Conservation (phyloP, 148 eudicot species). For the Rhododendron kiyosumense region DNA sequence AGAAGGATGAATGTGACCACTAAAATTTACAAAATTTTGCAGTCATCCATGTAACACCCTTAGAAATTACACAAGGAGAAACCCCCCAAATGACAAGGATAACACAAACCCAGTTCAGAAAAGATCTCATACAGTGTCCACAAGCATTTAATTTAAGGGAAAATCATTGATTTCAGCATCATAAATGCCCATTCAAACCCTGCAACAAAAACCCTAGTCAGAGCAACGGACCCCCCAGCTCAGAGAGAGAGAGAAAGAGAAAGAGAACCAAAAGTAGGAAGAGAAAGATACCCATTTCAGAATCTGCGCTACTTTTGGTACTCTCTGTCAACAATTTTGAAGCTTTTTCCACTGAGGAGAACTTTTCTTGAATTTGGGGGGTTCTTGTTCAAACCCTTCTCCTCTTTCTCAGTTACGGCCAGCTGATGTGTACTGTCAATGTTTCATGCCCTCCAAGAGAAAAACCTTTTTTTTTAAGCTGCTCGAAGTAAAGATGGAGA, state of each 20-base stretch:
- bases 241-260: constrained; percentile 15
- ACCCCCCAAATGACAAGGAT: constrained; percentile 25
- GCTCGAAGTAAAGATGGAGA: constrained; percentile 15
- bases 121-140: constrained; percentile 26
- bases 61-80: constrained; percentile 24
- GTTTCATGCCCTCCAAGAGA: neutral
- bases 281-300: constrained; percentile 69
- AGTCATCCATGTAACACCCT: constrained; percentile 2
- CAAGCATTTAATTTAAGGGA: constrained; percentile 42
- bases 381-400: constrained; percentile 17
- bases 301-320: constrained; percentile 49
- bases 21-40: constrained; percentile 23
- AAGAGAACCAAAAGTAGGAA: constrained; percentile 33
- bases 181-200: constrained; percentile 40
- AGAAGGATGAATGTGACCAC: constrained; percentile 18
- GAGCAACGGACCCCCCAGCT: constrained; percentile 17
- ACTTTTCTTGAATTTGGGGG: constrained; percentile 36
- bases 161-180: constrained; percentile 50
- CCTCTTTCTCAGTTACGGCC: neutral
- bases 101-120: constrained; percentile 36
- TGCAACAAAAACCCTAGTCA: constrained; percentile 51
- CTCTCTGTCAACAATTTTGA: constrained; percentile 37
- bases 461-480: neutral
- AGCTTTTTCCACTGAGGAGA: constrained; percentile 29
- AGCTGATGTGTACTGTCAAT: constrained; percentile 1